Percentiles rank a stretch among this genome's conserved stretches.
Evolutionary conservation across 2,329 filamentous ascomycete species (phyloP).

Genomic region (Thelonectria rubi): DNA sequence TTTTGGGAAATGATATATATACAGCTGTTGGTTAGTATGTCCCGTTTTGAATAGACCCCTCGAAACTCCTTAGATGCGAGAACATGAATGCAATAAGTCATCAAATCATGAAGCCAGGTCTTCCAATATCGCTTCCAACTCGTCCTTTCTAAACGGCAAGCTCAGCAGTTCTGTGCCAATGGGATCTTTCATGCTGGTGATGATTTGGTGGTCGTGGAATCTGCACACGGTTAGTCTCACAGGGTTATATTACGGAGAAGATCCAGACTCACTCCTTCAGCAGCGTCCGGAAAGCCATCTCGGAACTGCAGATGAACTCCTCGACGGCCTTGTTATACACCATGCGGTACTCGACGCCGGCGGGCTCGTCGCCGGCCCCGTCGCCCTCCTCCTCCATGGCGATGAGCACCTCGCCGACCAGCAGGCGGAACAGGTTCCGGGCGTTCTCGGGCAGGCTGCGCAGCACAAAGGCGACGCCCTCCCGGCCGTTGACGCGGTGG

Average conservation of each 20-base stretch:
- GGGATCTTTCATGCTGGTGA: constrained; percentile 86
- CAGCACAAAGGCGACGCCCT: constrained; percentile 91
- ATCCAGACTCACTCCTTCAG: constrained; percentile 78
- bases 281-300: constrained; percentile 93
- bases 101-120: constrained; percentile 59
- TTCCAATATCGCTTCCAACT: constrained; percentile 88
- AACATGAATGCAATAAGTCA: constrained; percentile 1
- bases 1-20: no score
- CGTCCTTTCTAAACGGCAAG: constrained; percentile 85
- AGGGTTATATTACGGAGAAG: not conserved
- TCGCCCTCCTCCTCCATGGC: constrained; percentile 69
- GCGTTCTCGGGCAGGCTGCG: constrained; percentile 93
- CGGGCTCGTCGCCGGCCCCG: constrained; percentile 58
- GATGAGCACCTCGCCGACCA: constrained; percentile 85
- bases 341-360: constrained; percentile 87
- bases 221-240: constrained; percentile 53
- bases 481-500: constrained; percentile 83
- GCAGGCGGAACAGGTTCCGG: constrained; percentile 82
- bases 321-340: constrained; percentile 96
- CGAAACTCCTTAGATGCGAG: not conserved
- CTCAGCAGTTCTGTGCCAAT: constrained; percentile 86
- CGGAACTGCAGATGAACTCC: constrained; percentile 95
- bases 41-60: not conserved
- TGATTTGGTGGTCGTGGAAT: constrained; percentile 98
- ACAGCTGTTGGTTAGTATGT: not conserved